Conservation (phyloP, 1,284 basidiomycete genomes). For the Heterobasidion irregulare region DNA sequence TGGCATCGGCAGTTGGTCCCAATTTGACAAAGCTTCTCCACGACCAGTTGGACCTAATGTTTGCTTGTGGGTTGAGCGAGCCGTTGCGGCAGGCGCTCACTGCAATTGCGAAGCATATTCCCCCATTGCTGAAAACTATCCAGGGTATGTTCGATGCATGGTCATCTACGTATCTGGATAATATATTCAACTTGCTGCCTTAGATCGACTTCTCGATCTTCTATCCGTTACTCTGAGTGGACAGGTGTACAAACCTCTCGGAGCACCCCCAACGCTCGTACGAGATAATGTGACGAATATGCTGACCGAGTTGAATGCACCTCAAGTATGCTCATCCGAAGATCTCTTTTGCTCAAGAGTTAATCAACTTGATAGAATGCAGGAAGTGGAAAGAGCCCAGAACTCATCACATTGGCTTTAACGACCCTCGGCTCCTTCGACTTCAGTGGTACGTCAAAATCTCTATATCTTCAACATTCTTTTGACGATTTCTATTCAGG, state of each 20-base stretch:
- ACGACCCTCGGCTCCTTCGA: conserved; percentile 90
- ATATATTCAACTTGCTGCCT: neutral
- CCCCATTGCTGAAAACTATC: conserved; percentile 85
- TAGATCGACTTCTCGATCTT: conserved; percentile 82
- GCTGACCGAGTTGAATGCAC: conserved; percentile 48
- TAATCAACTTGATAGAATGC: conserved; percentile 24
- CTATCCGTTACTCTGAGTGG: conserved; percentile 77
- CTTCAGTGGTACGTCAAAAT: conserved; percentile 65
- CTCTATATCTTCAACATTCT: neutral
- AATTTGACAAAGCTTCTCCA: conserved; percentile 94
- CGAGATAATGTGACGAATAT: conserved; percentile 43
- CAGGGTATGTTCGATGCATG: conserved; percentile 54
- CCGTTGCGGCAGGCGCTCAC: conserved; percentile 82
- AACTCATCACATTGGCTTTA: conserved; percentile 81
- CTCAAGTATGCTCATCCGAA: conserved; percentile 34
- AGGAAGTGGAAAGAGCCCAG: conserved; percentile 53
- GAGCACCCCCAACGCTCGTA: conserved; percentile 57
- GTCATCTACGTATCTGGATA: neutral
- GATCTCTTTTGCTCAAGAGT: neutral
- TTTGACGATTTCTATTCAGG: conserved; percentile 33
- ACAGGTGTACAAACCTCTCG: conserved; percentile 79
- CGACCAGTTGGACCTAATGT: conserved; percentile 96
- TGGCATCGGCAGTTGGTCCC: conserved; percentile 92
- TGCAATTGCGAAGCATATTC: conserved; percentile 84
- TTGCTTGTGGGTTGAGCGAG: conserved; percentile 90